These are phyloP conservation scores for Smithsoniella earleae DNA, from an alignment of 163 green algal species.

Conservation along the genomic window DNA sequence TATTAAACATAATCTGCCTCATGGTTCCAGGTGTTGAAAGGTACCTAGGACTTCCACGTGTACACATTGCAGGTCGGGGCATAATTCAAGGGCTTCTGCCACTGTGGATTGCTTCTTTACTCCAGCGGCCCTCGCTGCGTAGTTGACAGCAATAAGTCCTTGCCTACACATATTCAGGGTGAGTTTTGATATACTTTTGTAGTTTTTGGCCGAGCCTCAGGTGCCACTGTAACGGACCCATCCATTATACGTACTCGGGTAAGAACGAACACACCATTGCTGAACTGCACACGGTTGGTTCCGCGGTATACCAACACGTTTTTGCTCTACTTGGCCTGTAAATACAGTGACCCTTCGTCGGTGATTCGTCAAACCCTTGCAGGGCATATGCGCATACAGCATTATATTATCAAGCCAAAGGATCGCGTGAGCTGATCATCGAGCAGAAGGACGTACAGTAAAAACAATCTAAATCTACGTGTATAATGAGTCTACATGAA, in stretches of 20 bases:
- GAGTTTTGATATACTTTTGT: too few relatives aligned
- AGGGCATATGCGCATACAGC: too few relatives aligned
- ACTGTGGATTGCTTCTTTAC: constrained; percentile 71
- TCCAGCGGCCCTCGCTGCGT: constrained; percentile 62
- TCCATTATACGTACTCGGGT: background rate
- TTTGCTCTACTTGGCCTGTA: constrained; percentile 75
- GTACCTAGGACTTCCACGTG: constrained; percentile 83
- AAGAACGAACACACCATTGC: constrained; percentile 58
- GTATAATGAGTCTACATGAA: constrained; percentile 49
- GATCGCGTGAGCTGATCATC: too few relatives aligned
- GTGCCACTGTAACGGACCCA: background rate
- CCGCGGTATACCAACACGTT: constrained; percentile 58
- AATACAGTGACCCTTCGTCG: too few relatives aligned
- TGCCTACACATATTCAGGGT: constrained; percentile 34
- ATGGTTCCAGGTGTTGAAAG: background rate
- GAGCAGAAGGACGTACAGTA: constrained; percentile 55
- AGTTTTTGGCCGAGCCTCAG: too few relatives aligned
- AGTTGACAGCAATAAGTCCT: constrained; percentile 89
- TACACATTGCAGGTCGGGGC: constrained; percentile 69
- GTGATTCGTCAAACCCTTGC: too few relatives aligned
- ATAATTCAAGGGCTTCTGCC: constrained; percentile 58
- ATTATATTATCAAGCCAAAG: too few relatives aligned
- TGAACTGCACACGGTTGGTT: constrained; percentile 68
- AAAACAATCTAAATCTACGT: constrained; percentile 74
- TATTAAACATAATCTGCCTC: background rate